phyloP scores from a whole-genome alignment of 2,329 filamentous ascomycete genomes.

The Alternaria triticimaculans region DNA sequence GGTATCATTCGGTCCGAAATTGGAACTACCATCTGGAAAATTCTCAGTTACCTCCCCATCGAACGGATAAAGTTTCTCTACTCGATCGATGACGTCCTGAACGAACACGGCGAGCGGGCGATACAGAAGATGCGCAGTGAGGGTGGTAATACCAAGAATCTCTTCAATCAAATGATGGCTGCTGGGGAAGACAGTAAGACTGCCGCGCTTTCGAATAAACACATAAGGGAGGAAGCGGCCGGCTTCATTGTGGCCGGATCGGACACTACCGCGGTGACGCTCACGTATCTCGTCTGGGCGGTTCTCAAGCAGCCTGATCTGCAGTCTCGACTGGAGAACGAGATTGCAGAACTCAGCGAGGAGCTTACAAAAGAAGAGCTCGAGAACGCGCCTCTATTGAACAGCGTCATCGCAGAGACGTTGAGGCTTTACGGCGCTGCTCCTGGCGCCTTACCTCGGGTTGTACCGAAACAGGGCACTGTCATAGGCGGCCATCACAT shows the following conservation, averaged over 20 bases:
- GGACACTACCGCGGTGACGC: constrained; percentile 43
- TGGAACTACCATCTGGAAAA: constrained; percentile 27
- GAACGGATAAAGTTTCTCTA: not conserved
- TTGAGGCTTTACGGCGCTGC: constrained; percentile 48
- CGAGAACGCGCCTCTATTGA: constrained; percentile 38
- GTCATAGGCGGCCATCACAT: constrained; percentile 46
- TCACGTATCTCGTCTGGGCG: constrained; percentile 46
- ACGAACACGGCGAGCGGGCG: constrained; percentile 17
- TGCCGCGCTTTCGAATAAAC: constrained; percentile 30
- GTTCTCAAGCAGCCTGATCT: constrained; percentile 31
- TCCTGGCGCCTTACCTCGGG: constrained; percentile 44
- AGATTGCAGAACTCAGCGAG: constrained; percentile 24
- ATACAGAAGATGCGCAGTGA: constrained; percentile 26
- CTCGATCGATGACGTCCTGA: constrained; percentile 19
- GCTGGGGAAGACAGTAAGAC: constrained; percentile 29
- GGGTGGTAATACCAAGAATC: constrained; percentile 19
- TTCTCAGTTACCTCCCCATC: constrained; percentile 11
- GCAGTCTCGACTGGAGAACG: constrained; percentile 29
- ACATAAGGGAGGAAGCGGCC: constrained; percentile 38
- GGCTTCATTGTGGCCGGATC: constrained; percentile 44
- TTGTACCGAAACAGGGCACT: constrained; percentile 44
- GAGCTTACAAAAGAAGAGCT: constrained; percentile 33
- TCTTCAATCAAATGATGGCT: constrained; percentile 23
- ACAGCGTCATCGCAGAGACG: constrained; percentile 50
- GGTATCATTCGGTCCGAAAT: constrained; percentile 43